These are phyloP conservation scores for Cyberlindnera euphorbiiphila DNA, from an alignment of 805 yeast genomes.

Conservation along the genomic window DNA sequence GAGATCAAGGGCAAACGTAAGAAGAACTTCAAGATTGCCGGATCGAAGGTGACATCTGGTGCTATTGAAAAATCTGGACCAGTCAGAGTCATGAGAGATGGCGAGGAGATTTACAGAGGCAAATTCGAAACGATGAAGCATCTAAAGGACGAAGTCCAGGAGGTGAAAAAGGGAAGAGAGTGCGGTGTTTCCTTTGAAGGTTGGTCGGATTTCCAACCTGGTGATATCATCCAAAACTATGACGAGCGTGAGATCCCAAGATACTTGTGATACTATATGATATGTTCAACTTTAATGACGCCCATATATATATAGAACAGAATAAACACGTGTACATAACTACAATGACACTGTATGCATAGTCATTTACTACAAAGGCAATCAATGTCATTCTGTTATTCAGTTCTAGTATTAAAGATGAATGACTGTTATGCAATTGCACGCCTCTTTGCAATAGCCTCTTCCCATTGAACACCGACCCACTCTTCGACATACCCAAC, in stretches of 20 bases:
- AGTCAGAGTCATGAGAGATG: slow-evolving; percentile 54
- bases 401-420: not conserved
- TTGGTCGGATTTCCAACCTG: slow-evolving; percentile 68
- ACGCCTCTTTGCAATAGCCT: slow-evolving; percentile 19
- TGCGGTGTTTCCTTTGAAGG: slow-evolving; percentile 77
- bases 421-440: not conserved
- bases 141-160: slow-evolving; percentile 72
- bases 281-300: slow-evolving; percentile 1
- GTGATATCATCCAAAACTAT: slow-evolving; percentile 70
- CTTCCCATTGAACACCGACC: slow-evolving; percentile 88
- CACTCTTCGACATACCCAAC: slow-evolving; percentile 82
- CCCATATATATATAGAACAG: slow-evolving; percentile 1
- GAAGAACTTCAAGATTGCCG: slow-evolving; percentile 67
- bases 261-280: slow-evolving; percentile 29
- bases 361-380: slow-evolving; percentile 1
- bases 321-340: slow-evolving; percentile 6
- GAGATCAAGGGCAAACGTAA: slow-evolving; percentile 57
- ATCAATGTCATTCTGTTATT: too few relatives aligned
- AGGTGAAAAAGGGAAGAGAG: slow-evolving; percentile 80
- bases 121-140: slow-evolving; percentile 70
- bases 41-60: slow-evolving; percentile 78
- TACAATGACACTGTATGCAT: too few relatives aligned
- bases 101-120: slow-evolving; percentile 52
- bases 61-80: slow-evolving; percentile 52
- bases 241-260: slow-evolving; percentile 63